Evolutionary conservation across 2,329 filamentous ascomycete genomes (phyloP).

Genomic region (Pseudogymnoascus sp.): DNA sequence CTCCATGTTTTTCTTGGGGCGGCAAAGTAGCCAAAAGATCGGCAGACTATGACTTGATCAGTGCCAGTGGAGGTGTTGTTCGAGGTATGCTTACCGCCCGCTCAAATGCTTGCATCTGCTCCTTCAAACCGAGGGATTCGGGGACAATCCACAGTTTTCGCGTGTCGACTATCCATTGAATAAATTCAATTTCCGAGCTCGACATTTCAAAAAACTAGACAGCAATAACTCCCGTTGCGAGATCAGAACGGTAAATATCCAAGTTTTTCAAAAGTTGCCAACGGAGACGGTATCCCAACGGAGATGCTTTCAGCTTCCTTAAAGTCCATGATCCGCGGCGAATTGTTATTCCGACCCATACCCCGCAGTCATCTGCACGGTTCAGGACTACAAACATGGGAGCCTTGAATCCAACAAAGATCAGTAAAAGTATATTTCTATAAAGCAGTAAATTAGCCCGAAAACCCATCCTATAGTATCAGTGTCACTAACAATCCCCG

Average conservation of each 20-base stretch:
- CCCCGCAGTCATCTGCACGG: not conserved
- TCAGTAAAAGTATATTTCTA: not conserved
- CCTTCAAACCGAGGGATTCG: conserved; percentile 27
- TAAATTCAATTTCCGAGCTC: conserved; percentile 26
- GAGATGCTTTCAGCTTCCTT: not conserved
- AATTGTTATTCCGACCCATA: not conserved
- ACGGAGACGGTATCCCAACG: not conserved
- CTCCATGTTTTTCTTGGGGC: conserved; percentile 45
- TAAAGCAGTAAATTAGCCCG: not conserved
- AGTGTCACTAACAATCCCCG: not conserved
- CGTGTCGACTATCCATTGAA: conserved; percentile 57
- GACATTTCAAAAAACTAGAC: not conserved
- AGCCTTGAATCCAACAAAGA: not conserved
- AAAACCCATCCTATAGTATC: too few species aligned
- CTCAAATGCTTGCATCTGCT: conserved; percentile 27
- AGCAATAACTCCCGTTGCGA: not conserved
- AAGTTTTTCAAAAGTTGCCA: not conserved
- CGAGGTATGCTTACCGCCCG: not conserved
- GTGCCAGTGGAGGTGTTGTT: not conserved
- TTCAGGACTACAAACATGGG: not conserved
- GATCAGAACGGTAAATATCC: not conserved
- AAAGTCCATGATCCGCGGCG: not conserved
- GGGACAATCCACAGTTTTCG: conserved; percentile 44
- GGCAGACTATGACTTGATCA: conserved; percentile 35
- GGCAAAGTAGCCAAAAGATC: conserved; percentile 44